These are phyloP conservation scores for Flueggea neowawraea DNA, from an alignment of 441 rosid genomes.

Conservation along the genomic window DNA sequence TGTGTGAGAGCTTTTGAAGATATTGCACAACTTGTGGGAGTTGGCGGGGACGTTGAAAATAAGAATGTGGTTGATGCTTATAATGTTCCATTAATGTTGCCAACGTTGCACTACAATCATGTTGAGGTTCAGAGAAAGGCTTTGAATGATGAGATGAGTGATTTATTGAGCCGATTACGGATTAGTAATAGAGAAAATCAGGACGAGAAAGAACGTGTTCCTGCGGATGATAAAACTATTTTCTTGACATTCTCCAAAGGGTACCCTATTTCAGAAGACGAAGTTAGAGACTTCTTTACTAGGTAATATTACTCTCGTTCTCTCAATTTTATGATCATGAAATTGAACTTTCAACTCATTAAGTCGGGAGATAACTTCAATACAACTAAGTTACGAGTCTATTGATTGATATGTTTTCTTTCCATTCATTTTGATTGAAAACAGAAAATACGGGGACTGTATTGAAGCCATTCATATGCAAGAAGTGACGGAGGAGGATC, in stretches of 20 bases:
- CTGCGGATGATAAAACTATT: conserved; percentile 47
- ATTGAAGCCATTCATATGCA: conserved; percentile 55
- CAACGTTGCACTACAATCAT: neutral
- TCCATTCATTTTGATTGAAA: no score
- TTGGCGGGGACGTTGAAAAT: neutral
- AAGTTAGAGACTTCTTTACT: conserved; percentile 48
- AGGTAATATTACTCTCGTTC: conserved; percentile 28
- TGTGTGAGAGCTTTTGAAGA: conserved; percentile 56
- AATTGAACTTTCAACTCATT: neutral
- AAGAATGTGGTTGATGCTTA: neutral
- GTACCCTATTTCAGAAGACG: conserved; percentile 49
- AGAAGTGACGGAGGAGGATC: conserved; percentile 37
- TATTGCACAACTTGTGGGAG: conserved; percentile 17
- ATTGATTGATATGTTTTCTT: no score
- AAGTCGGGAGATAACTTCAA: no score
- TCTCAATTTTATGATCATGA: neutral
- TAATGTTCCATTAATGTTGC: neutral
- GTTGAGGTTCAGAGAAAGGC: conserved; percentile 5
- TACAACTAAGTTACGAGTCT: no score
- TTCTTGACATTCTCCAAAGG: conserved; percentile 82
- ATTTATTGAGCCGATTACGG: conserved; percentile 5
- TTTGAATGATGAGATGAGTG: conserved; percentile 22
- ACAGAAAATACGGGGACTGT: conserved; percentile 55
- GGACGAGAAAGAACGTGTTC: neutral
- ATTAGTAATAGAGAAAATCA: conserved; percentile 1